Conservation (phyloP, 352 stramenopile genomes). For the Paralagenidium karlingii region DNA sequence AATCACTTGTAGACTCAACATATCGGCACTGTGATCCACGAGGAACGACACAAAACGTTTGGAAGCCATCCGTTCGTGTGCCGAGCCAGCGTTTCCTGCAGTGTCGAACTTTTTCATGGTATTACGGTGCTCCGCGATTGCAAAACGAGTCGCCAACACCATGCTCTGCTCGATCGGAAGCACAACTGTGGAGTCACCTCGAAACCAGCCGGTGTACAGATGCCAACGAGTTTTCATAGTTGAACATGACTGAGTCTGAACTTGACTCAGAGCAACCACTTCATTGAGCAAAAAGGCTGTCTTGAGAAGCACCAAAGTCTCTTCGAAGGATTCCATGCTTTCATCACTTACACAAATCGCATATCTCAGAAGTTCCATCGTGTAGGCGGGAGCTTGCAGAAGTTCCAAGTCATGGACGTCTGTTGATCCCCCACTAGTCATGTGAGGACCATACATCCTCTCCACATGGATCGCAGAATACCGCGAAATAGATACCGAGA, state of each 20-base stretch:
- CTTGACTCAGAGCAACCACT: slow-evolving; percentile 2
- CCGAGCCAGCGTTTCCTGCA: background rate
- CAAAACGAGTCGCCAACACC: slow-evolving; percentile 40
- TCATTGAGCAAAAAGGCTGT: slow-evolving; percentile 38
- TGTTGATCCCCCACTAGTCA: slow-evolving; percentile 3
- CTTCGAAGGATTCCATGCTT: slow-evolving; percentile 34
- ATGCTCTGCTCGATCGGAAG: slow-evolving; percentile 36
- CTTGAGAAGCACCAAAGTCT: slow-evolving; percentile 43
- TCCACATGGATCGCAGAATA: slow-evolving; percentile 45
- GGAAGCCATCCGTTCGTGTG: slow-evolving; percentile 30
- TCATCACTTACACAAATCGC: slow-evolving; percentile 50
- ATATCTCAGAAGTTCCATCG: slow-evolving; percentile 44
- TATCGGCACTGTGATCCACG: slow-evolving; percentile 41
- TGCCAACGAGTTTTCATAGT: background rate
- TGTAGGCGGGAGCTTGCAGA: slow-evolving; percentile 36
- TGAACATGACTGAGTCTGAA: background rate
- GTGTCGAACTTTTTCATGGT: slow-evolving; percentile 4
- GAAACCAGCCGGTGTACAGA: slow-evolving; percentile 47
- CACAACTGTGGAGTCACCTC: slow-evolving; percentile 32
- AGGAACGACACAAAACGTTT: slow-evolving; percentile 60
- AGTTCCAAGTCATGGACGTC: slow-evolving; percentile 17
- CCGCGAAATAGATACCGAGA: slow-evolving; percentile 41
- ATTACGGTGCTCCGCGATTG: slow-evolving; percentile 37
- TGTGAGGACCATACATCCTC: slow-evolving; percentile 21
- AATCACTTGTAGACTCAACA: slow-evolving; percentile 52